Evolutionary conservation across 805 yeast genomes (phyloP).

Genomic region (Cyberlindnera galapagoensis): DNA sequence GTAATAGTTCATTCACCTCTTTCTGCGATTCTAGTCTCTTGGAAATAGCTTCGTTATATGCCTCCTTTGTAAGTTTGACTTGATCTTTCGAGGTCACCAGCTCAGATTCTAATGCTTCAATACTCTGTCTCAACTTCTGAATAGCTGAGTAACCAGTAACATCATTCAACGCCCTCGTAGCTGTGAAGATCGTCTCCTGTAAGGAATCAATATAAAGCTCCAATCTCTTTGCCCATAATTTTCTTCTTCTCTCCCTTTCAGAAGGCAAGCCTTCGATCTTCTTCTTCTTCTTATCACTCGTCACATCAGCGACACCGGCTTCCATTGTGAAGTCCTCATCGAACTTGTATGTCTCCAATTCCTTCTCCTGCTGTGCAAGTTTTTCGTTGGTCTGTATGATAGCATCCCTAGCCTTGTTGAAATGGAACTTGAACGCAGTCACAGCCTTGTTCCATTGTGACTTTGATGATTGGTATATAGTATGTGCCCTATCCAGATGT

Average conservation of each 20-base stretch:
- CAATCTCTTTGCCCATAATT: constrained; percentile 36
- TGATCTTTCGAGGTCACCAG: constrained; percentile 41
- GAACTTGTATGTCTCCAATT: constrained; percentile 29
- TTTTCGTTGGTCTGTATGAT: constrained; percentile 32
- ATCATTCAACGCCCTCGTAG: constrained; percentile 72
- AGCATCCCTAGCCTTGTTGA: constrained; percentile 27
- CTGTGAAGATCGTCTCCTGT: constrained; percentile 50
- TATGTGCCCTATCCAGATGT: constrained; percentile 15
- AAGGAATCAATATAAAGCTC: constrained; percentile 47
- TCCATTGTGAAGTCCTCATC: constrained; percentile 30
- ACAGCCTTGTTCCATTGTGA: constrained; percentile 9
- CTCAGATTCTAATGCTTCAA: constrained; percentile 47
- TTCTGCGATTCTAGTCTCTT: constrained; percentile 66
- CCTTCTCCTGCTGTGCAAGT: constrained; percentile 30
- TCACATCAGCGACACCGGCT: background rate
- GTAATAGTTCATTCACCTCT: constrained; percentile 80
- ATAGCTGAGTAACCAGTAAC: constrained; percentile 87
- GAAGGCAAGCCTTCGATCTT: constrained; percentile 38
- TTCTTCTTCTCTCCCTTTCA: constrained; percentile 34
- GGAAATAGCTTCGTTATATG: constrained; percentile 55
- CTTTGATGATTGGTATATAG: constrained; percentile 13
- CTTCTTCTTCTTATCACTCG: constrained; percentile 8
- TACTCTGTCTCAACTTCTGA: constrained; percentile 59
- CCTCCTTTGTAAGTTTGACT: constrained; percentile 42
- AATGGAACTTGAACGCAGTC: constrained; percentile 16